phyloP scores from a whole-genome alignment of 257 asterid species.

The Fraxinus cuspidata region DNA sequence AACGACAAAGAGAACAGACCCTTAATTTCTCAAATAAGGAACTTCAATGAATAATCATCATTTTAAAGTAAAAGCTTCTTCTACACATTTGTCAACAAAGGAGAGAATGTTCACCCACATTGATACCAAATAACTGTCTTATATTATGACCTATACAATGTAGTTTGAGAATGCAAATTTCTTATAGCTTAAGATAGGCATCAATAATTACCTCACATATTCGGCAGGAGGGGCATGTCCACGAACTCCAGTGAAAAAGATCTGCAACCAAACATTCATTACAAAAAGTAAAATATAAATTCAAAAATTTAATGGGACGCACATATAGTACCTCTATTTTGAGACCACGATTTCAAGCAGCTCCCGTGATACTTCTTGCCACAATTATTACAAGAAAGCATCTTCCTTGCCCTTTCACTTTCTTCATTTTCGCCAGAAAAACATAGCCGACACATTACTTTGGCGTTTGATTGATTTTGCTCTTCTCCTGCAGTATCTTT shows the following conservation, averaged over 20 bases:
- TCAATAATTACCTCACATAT: constrained; percentile 72
- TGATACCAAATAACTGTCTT: constrained; percentile 5
- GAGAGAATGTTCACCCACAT: constrained; percentile 2
- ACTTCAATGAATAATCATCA: neutral
- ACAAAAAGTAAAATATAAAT: constrained; percentile 20
- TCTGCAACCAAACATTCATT: constrained; percentile 49
- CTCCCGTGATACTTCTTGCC: constrained; percentile 85
- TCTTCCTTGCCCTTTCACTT: constrained; percentile 83
- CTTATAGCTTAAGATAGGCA: constrained; percentile 20
- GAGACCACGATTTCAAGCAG: constrained; percentile 92
- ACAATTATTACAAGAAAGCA: constrained; percentile 85
- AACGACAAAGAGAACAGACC: no score
- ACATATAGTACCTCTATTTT: constrained; percentile 66
- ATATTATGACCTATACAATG: constrained; percentile 11
- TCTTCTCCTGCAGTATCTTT: constrained; percentile 71
- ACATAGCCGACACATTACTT: constrained; percentile 88
- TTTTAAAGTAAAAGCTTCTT: neutral
- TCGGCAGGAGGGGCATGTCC: constrained; percentile 97
- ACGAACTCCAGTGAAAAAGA: constrained; percentile 98
- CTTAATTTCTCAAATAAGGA: constrained; percentile 15
- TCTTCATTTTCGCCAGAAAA: constrained; percentile 85
- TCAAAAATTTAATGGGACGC: constrained; percentile 17
- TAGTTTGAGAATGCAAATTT: neutral
- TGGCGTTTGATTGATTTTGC: constrained; percentile 63
- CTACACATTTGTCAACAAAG: neutral